Conservation (phyloP, 805 yeast species). For the Lipomyces spencermartinsiae region DNA sequence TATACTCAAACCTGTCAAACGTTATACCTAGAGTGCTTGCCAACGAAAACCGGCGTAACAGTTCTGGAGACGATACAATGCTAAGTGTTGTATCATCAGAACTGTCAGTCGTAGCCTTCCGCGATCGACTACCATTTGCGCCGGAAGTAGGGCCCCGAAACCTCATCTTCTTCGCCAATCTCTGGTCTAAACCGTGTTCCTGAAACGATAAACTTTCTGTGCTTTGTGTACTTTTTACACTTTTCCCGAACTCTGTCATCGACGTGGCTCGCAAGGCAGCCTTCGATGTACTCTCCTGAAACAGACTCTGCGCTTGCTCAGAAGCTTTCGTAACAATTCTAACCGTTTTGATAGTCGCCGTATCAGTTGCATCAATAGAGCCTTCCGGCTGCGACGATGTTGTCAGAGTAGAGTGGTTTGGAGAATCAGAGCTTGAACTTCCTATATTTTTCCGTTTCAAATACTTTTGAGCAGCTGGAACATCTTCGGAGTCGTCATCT, state of each 20-base stretch:
- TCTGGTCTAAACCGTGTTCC: neutral
- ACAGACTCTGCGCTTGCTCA: neutral
- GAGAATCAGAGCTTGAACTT: conserved; percentile 23
- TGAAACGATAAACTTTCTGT: conserved; percentile 1
- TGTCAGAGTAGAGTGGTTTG: neutral
- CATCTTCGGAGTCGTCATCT: conserved; percentile 90
- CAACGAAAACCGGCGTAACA: neutral
- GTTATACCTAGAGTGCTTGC: neutral
- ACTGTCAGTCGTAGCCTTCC: neutral
- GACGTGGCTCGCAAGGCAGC: neutral
- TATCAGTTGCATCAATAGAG: neutral
- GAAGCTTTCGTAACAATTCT: conserved; percentile 12
- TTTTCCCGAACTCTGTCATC: conserved; percentile 12
- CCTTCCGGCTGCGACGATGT: neutral
- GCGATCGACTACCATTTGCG: neutral
- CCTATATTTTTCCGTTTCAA: conserved; percentile 49
- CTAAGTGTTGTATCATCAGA: neutral
- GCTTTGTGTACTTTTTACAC: conserved; percentile 4
- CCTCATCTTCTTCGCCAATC: neutral
- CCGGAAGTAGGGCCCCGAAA: neutral
- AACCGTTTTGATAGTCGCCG: conserved; percentile 11
- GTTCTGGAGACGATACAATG: neutral
- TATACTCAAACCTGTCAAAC: neutral
- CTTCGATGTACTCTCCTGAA: neutral
- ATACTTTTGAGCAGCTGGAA: conserved; percentile 92